Percentiles rank a stretch among this genome's conserved stretches.
phyloP scores from a whole-genome alignment of 805 yeast genomes.

The Saccharomyces mikatae region DNA sequence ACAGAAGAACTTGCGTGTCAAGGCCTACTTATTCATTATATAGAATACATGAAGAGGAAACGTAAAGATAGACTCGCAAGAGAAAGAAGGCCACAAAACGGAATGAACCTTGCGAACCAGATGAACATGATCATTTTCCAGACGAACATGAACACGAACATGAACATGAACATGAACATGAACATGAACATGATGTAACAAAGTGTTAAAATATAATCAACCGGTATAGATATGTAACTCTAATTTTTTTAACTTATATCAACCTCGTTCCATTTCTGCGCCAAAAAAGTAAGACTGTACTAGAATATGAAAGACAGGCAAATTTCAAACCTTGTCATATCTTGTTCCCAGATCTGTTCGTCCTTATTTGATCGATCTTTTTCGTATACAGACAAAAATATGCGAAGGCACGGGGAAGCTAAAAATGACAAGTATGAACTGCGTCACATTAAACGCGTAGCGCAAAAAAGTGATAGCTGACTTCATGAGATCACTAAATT shows the following conservation, averaged over 20 bases:
- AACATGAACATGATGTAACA: not conserved
- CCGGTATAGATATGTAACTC: not conserved
- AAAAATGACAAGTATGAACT: not conserved
- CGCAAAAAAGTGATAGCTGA: not conserved
- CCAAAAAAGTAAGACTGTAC: not conserved
- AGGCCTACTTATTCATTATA: constrained; percentile 8
- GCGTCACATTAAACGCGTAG: not conserved
- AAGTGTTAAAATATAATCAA: not conserved
- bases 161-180: not conserved
- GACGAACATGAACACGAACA: not conserved
- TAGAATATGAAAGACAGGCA: not conserved
- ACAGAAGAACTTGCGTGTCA: constrained; percentile 12
- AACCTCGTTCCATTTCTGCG: not conserved
- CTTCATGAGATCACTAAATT: not conserved
- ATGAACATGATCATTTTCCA: not conserved
- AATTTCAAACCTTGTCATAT: not conserved
- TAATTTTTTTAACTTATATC: not conserved
- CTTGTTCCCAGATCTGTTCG: not conserved
- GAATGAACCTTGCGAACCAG: not conserved
- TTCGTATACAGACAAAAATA: not conserved
- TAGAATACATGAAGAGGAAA: constrained; percentile 2
- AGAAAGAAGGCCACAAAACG: not conserved
- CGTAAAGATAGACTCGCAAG: not conserved
- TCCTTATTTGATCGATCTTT: not conserved
- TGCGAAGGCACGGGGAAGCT: not conserved